Evolutionary conservation across 352 stramenopile genomes (phyloP).

Genomic region (Phytophthora uliginosa): DNA sequence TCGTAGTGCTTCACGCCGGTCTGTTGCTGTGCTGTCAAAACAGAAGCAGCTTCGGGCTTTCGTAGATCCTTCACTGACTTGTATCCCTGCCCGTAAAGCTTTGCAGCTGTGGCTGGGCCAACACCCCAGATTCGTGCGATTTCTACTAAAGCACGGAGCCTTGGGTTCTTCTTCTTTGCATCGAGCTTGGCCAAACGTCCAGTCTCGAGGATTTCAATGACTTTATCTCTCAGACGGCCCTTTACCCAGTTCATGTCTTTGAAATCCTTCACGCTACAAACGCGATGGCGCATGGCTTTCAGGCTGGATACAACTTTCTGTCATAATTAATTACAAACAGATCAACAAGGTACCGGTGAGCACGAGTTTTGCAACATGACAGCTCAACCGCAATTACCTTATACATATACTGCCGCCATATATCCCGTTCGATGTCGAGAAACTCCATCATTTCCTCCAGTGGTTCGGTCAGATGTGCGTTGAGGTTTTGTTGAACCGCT

Average conservation of each 20-base stretch:
- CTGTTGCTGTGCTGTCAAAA: conserved; percentile 72
- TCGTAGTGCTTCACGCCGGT: conserved; percentile 88
- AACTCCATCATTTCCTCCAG: conserved; percentile 88
- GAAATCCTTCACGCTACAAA: conserved; percentile 74
- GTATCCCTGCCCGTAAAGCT: conserved; percentile 81
- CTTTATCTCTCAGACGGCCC: conserved; percentile 74
- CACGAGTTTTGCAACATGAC: neutral
- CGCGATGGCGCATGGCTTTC: conserved; percentile 66
- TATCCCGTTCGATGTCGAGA: conserved; percentile 75
- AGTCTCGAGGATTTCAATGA: conserved; percentile 82
- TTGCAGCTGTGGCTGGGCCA: conserved; percentile 76
- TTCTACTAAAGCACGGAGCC: conserved; percentile 64
- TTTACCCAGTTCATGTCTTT: conserved; percentile 76
- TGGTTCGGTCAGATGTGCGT: conserved; percentile 79
- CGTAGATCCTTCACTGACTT: conserved; percentile 69
- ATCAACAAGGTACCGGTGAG: conserved; percentile 2
- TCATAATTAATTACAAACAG: neutral
- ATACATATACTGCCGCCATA: conserved; percentile 88
- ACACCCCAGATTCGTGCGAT: conserved; percentile 86
- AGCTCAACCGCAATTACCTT: conserved; percentile 48
- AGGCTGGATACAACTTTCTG: conserved; percentile 82
- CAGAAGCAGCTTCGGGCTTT: conserved; percentile 44
- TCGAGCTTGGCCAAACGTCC: conserved; percentile 83
- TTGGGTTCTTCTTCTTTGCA: conserved; percentile 75
- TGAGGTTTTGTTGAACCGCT: conserved; percentile 81